Conservation (phyloP, 106 monocot species). For the Dendrobium huoshanense region DNA sequence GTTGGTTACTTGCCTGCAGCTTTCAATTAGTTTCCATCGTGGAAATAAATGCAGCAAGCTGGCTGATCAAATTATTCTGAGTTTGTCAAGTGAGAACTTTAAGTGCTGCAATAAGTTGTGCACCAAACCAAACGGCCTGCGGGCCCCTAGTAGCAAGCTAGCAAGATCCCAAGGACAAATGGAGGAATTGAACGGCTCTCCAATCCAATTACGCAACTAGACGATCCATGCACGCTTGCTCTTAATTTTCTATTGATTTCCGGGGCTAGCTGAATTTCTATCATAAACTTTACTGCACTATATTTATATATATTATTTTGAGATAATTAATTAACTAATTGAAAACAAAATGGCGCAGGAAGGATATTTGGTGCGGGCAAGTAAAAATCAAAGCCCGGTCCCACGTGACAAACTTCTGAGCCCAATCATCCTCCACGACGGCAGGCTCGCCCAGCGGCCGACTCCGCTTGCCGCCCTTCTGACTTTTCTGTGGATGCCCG, state of each 20-base stretch:
- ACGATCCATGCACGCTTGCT: too few relatives aligned
- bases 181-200: too few relatives aligned
- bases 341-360: conserved; percentile 15
- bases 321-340: too few relatives aligned
- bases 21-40: background rate
- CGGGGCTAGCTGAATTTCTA: too few relatives aligned
- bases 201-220: too few relatives aligned
- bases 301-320: too few relatives aligned
- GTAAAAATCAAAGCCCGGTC: conserved; percentile 25
- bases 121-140: background rate
- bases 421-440: conserved; percentile 89
- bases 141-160: too few relatives aligned
- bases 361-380: conserved; percentile 27
- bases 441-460: conserved; percentile 71
- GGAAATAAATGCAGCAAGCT: background rate
- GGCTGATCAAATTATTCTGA: background rate
- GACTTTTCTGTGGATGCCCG: conserved; percentile 78
- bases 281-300: too few relatives aligned
- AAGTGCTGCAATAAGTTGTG: background rate
- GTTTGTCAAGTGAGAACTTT: background rate
- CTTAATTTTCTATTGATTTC: too few relatives aligned
- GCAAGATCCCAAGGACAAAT: too few relatives aligned
- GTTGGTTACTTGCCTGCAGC: background rate
- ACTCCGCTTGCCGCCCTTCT: conserved; percentile 60
- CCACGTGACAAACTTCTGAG: conserved; percentile 31